A percentile compares a stretch with the other conserved stretches of the same genome.
These are phyloP conservation scores for Erysimum cheiri DNA, from an alignment of 441 rosid genomes.

Conservation along the genomic window DNA sequence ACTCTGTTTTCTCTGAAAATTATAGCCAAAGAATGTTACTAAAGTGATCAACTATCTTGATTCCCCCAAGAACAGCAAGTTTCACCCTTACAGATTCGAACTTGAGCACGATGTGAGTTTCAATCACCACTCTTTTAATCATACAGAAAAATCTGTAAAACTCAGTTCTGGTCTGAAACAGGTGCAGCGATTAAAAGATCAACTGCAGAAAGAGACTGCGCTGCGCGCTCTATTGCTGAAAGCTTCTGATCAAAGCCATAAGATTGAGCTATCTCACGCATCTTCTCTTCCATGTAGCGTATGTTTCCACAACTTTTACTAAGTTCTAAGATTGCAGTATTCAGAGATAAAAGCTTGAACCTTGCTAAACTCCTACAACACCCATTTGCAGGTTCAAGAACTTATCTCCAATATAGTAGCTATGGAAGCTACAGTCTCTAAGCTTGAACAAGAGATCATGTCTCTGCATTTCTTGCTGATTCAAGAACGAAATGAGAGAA, in stretches of 20 bases:
- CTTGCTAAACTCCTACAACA: background rate
- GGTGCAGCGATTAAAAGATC: conserved; percentile 68
- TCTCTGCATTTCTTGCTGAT: conserved; percentile 72
- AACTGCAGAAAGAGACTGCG: conserved; percentile 69
- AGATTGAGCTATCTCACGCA: conserved; percentile 52
- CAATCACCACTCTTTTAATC: conserved; percentile 25
- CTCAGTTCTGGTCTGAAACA: conserved; percentile 45
- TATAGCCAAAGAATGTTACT: conserved; percentile 49
- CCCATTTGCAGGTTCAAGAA: conserved; percentile 53
- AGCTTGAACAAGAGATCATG: conserved; percentile 69
- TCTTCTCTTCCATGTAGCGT: conserved; percentile 69
- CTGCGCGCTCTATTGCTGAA: conserved; percentile 61
- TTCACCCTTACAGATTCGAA: conserved; percentile 63
- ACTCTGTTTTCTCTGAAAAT: conserved; percentile 41
- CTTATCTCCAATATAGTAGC: conserved; percentile 56
- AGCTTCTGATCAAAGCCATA: conserved; percentile 59
- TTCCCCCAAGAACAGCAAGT: conserved; percentile 46
- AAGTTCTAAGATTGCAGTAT: background rate
- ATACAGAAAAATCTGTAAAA: conserved; percentile 2
- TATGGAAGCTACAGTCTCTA: conserved; percentile 59
- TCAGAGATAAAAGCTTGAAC: background rate
- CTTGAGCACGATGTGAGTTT: conserved; percentile 82
- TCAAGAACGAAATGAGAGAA: conserved; percentile 78
- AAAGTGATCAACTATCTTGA: conserved; percentile 47
- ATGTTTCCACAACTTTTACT: conserved; percentile 32